Evolutionary conservation across 78 protist species (phyloP).

Genomic region (Protostelium mycophagum): DNA sequence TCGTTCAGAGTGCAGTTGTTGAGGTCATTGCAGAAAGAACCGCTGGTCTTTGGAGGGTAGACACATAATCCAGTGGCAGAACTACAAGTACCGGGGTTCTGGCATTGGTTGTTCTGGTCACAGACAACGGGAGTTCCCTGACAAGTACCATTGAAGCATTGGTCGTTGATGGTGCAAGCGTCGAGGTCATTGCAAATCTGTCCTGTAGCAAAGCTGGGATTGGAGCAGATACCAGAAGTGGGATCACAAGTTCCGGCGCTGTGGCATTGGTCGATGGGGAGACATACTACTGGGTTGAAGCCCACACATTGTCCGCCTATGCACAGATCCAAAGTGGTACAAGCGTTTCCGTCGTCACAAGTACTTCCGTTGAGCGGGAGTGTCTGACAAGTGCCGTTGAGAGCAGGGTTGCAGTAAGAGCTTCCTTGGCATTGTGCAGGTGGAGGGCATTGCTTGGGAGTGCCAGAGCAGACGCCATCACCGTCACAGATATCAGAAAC

Average conservation of each 20-base stretch:
- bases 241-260: not conserved
- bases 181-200: not conserved
- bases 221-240: not conserved
- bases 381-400: not conserved
- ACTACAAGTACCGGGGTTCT: not conserved
- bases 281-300: conserved; percentile 1
- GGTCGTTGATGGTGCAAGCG: not conserved
- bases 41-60: not conserved
- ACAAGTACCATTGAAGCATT: not conserved
- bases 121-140: not conserved
- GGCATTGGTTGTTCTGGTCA: not conserved
- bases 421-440: not conserved
- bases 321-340: not conserved
- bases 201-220: not conserved
- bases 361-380: not conserved
- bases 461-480: not conserved
- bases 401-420: not conserved
- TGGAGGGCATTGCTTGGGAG: not conserved
- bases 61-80: not conserved
- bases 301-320: not conserved
- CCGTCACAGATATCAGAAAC: not conserved
- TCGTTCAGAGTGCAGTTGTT: not conserved
- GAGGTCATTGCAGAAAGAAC: not conserved
- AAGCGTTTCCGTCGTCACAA: conserved; percentile 18
- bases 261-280: conserved; percentile 1